Evolutionary conservation across 2,329 filamentous ascomycete species (phyloP).

Genomic region (Colletotrichum trifolii): DNA sequence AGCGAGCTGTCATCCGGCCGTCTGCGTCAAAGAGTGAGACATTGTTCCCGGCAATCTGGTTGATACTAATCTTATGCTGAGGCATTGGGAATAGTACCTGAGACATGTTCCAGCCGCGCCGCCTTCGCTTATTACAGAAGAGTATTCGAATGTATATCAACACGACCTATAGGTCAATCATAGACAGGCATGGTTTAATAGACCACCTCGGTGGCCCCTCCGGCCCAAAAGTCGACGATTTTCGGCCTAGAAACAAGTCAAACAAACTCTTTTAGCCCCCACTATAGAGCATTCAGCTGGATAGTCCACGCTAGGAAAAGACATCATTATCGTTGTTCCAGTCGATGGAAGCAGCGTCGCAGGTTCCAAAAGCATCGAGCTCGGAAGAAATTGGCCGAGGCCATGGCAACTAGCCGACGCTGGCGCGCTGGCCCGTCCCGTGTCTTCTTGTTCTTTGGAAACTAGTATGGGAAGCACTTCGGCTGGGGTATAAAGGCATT

Average conservation of each 20-base stretch:
- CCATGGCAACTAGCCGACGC: neutral
- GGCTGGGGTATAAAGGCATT: no score
- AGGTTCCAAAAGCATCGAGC: no score
- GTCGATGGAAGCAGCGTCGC: no score
- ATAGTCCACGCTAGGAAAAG: no score
- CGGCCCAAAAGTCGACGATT: neutral
- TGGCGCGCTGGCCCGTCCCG: slow-evolving; percentile 12
- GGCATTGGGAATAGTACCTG: slow-evolving; percentile 1
- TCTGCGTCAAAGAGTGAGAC: slow-evolving; percentile 11
- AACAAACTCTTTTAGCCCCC: no score
- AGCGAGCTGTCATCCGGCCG: neutral
- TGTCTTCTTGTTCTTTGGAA: neutral
- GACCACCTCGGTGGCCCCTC: no score
- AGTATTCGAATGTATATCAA: neutral
- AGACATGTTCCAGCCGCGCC: slow-evolving; percentile 27
- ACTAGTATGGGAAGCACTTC: neutral
- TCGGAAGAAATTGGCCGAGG: no score
- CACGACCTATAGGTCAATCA: no score
- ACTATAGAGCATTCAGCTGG: no score
- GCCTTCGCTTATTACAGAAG: neutral
- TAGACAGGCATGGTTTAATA: no score
- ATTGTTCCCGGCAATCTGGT: slow-evolving; percentile 26
- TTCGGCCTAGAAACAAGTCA: no score
- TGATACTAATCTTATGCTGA: slow-evolving; percentile 9
- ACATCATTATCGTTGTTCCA: no score